phyloP scores from a whole-genome alignment of 2,329 filamentous ascomycete species.

The Neurospora crassa region DNA sequence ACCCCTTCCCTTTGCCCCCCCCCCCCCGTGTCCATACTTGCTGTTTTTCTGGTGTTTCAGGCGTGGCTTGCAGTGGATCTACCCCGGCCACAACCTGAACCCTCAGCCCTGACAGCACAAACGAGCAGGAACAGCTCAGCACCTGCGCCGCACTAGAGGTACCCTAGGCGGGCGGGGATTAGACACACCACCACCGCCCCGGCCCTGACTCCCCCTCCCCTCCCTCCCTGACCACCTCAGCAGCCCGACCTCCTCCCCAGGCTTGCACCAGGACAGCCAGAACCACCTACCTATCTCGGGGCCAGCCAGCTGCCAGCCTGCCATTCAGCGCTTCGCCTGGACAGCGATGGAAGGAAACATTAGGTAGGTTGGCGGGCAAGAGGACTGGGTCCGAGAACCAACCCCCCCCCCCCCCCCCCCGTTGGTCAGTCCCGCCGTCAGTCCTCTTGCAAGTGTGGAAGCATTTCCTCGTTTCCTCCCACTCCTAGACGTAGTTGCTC shows the following conservation, averaged over 20 bases:
- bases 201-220: not conserved
- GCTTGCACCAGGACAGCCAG: not conserved
- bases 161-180: not conserved
- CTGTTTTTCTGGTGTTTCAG: not conserved
- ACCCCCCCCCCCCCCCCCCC: too few relatives aligned
- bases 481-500: not conserved
- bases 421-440: not conserved
- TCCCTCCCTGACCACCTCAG: not conserved
- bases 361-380: not conserved
- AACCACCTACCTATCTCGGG: not conserved
- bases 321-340: not conserved
- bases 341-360: not conserved
- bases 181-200: not conserved
- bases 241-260: not conserved
- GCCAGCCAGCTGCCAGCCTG: not conserved
- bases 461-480: not conserved
- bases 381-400: not conserved
- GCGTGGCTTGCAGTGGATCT: not conserved
- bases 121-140: not conserved
- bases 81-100: not conserved
- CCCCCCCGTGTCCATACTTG: not conserved
- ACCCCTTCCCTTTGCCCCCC: not conserved
- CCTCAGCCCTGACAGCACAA: not conserved
- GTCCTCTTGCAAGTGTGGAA: not conserved
- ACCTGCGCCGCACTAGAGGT: not conserved